Conservation (phyloP, 805 yeast genomes). For the Jamesozyma gamospora region DNA sequence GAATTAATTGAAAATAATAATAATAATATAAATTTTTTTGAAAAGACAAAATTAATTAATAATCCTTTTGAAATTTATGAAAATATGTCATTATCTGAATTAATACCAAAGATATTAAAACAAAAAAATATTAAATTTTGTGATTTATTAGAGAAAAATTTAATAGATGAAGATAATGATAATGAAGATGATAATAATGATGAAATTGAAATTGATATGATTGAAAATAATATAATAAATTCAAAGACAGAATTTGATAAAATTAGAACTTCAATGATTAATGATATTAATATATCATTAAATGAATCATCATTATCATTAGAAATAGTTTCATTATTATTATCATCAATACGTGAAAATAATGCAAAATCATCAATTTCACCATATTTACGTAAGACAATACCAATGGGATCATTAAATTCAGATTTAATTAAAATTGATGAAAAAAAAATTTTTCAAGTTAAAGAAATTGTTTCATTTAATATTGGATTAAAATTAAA, state of each 20-base stretch:
- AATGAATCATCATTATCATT: slow-evolving; percentile 83
- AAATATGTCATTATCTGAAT: slow-evolving; percentile 39
- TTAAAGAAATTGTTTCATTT: slow-evolving; percentile 19
- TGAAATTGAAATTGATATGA: neutral
- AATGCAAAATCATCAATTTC: slow-evolving; percentile 85
- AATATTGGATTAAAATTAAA: slow-evolving; percentile 74
- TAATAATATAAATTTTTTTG: neutral
- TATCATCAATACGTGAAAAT: slow-evolving; percentile 74
- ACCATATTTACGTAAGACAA: slow-evolving; percentile 63
- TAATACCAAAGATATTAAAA: slow-evolving; percentile 48
- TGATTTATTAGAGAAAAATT: slow-evolving; percentile 5
- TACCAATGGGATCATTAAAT: slow-evolving; percentile 66
- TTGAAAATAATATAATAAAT: too few relatives aligned
- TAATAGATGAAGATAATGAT: neutral
- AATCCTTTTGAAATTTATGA: slow-evolving; percentile 27
- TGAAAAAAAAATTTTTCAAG: slow-evolving; percentile 9
- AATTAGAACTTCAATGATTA: slow-evolving; percentile 44
- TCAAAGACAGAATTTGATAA: slow-evolving; percentile 11
- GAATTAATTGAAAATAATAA: neutral
- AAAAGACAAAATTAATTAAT: slow-evolving; percentile 9
- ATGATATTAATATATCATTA: slow-evolving; percentile 52
- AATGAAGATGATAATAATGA: neutral
- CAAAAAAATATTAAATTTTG: slow-evolving; percentile 9
- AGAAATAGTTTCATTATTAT: slow-evolving; percentile 75
- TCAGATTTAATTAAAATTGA: slow-evolving; percentile 31